These are phyloP conservation scores for Hemileccinum impolitum DNA, from an alignment of 768 basidiomycete species.

Conservation along the genomic window DNA sequence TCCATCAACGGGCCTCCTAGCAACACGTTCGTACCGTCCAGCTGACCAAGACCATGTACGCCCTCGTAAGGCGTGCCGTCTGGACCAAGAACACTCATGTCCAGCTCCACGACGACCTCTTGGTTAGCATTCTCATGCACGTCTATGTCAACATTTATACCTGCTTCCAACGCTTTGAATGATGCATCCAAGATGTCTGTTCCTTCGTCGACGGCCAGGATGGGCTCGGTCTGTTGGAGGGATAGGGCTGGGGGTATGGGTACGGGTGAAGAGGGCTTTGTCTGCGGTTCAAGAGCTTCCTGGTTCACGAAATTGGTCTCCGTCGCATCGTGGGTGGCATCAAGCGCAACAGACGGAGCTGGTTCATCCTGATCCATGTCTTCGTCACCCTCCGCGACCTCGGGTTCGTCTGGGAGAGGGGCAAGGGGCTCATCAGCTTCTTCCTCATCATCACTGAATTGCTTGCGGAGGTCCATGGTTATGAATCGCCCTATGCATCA, in stretches of 20 bases:
- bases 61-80: constrained; percentile 59
- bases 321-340: constrained; percentile 36
- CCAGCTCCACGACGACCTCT: constrained; percentile 48
- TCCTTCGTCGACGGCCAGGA: constrained; percentile 36
- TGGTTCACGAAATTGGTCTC: constrained; percentile 35
- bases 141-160: constrained; percentile 41
- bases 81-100: constrained; percentile 62
- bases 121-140: constrained; percentile 31
- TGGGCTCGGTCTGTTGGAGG: constrained; percentile 44
- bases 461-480: constrained; percentile 40
- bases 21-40: constrained; percentile 50
- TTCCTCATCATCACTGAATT: constrained; percentile 86
- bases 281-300: constrained; percentile 45
- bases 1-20: constrained; percentile 63
- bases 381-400: constrained; percentile 71
- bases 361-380: constrained; percentile 71
- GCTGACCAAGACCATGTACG: constrained; percentile 52
- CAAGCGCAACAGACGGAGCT: constrained; percentile 38
- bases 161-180: constrained; percentile 51
- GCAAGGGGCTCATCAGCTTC: constrained; percentile 77
- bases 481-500: background rate
- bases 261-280: constrained; percentile 65
- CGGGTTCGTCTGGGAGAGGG: constrained; percentile 74
- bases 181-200: constrained; percentile 50
- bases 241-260: constrained; percentile 66